These are phyloP conservation scores for Pseudocercospora cruenta DNA, from an alignment of 2,329 filamentous ascomycete species.

Conservation along the genomic window DNA sequence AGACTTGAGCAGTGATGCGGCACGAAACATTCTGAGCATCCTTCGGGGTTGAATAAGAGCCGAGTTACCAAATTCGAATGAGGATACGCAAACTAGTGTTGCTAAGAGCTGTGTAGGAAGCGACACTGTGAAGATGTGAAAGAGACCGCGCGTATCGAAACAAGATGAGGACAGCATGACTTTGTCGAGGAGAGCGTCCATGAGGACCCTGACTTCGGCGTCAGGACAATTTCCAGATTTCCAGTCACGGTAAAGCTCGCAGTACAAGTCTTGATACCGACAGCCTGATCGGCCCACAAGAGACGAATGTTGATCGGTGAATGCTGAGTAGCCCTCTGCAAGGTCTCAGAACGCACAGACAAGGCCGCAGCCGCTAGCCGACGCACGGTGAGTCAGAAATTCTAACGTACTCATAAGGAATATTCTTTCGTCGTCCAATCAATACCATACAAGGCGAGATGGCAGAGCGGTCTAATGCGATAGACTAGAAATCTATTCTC, in stretches of 20 bases:
- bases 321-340: background rate
- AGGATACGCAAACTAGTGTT: background rate
- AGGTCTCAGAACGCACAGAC: background rate
- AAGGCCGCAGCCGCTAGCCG: background rate
- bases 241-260: too few species aligned
- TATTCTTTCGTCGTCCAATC: background rate
- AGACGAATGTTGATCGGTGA: too few species aligned
- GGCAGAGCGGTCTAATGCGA: conserved; percentile 29
- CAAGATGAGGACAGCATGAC: too few species aligned
- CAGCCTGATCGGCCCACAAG: background rate
- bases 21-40: background rate
- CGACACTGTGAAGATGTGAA: background rate
- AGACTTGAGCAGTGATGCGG: background rate
- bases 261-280: background rate
- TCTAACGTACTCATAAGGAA: conserved; percentile 1
- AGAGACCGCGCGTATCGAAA: too few species aligned
- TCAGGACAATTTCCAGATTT: too few species aligned
- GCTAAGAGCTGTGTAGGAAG: background rate
- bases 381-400: conserved; percentile 2
- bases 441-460: conserved; percentile 9
- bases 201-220: too few species aligned
- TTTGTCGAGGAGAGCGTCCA: too few species aligned
- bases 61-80: background rate
- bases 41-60: background rate
- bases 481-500: conserved; percentile 28